Evolutionary conservation across 768 basidiomycete genomes (phyloP).

Genomic region (Termitomyces sp.): DNA sequence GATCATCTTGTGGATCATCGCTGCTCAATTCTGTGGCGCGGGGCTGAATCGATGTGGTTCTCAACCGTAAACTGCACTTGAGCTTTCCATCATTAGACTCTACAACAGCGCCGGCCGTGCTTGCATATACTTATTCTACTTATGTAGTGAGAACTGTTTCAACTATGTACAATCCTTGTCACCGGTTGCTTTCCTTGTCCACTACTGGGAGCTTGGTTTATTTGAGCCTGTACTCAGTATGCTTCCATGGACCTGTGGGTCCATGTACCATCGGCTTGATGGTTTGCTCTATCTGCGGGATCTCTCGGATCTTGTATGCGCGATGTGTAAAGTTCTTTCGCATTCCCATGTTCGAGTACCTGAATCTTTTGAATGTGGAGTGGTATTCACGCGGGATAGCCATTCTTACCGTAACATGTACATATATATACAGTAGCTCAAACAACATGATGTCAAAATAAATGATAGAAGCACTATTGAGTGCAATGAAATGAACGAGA

Average conservation of each 20-base stretch:
- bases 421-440: not conserved
- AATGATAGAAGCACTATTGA: not conserved
- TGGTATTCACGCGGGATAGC: not conserved
- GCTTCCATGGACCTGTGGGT: not conserved
- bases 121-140: not conserved
- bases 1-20: slow-evolving; percentile 77
- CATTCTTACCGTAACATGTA: too few relatives aligned
- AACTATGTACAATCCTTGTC: not conserved
- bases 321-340: not conserved
- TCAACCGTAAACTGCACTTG: slow-evolving; percentile 9
- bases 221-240: too few relatives aligned
- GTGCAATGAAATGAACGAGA: not conserved
- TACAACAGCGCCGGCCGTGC: not conserved
- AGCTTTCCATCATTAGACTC: too few relatives aligned
- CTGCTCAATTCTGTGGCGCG: slow-evolving; percentile 89
- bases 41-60: slow-evolving; percentile 64
- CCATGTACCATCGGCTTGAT: not conserved
- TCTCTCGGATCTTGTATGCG: not conserved
- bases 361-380: not conserved
- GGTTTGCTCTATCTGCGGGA: too few relatives aligned
- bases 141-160: not conserved
- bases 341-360: not conserved
- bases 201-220: not conserved
- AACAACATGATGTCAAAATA: not conserved
- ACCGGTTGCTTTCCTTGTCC: not conserved